These are phyloP conservation scores for Clathrus columnatus DNA, from an alignment of 768 basidiomycete species.

Conservation along the genomic window DNA sequence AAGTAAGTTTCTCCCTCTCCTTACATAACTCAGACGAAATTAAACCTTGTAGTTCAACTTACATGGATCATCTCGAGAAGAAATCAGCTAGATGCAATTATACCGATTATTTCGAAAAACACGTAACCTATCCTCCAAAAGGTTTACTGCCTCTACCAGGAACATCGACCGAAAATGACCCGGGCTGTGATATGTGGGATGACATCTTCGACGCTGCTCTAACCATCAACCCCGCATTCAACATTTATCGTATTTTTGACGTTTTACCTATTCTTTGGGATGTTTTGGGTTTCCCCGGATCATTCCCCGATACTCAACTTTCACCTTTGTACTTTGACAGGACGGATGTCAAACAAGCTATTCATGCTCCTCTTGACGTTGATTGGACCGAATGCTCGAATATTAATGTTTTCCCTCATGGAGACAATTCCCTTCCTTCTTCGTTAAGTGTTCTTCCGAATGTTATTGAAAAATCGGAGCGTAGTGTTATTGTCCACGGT, in stretches of 20 bases:
- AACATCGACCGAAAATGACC: constrained; percentile 34
- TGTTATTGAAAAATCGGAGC: constrained; percentile 66
- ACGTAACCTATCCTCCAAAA: constrained; percentile 61
- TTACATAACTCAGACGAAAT: neutral
- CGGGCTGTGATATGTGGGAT: constrained; percentile 62
- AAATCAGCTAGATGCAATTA: constrained; percentile 52
- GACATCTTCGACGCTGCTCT: constrained; percentile 55
- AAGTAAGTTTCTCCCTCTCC: constrained; percentile 37
- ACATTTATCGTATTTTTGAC: constrained; percentile 72
- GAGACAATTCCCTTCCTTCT: constrained; percentile 54
- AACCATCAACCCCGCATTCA: constrained; percentile 62
- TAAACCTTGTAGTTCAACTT: constrained; percentile 41
- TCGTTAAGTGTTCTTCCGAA: constrained; percentile 58
- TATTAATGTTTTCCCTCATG: constrained; percentile 49
- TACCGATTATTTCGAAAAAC: constrained; percentile 48
- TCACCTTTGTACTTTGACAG: constrained; percentile 65
- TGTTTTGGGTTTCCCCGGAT: constrained; percentile 67
- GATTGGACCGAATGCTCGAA: constrained; percentile 58
- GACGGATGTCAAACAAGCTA: constrained; percentile 55
- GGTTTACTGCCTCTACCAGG: constrained; percentile 61
- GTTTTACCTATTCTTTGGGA: constrained; percentile 70
- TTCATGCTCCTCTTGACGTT: constrained; percentile 58
- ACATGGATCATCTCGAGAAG: constrained; percentile 48
- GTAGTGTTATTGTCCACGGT: constrained; percentile 64
- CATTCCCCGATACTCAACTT: constrained; percentile 36